These are phyloP conservation scores for Kodamaea kaohsiungensis DNA, from an alignment of 805 yeast genomes.

Conservation along the genomic window DNA sequence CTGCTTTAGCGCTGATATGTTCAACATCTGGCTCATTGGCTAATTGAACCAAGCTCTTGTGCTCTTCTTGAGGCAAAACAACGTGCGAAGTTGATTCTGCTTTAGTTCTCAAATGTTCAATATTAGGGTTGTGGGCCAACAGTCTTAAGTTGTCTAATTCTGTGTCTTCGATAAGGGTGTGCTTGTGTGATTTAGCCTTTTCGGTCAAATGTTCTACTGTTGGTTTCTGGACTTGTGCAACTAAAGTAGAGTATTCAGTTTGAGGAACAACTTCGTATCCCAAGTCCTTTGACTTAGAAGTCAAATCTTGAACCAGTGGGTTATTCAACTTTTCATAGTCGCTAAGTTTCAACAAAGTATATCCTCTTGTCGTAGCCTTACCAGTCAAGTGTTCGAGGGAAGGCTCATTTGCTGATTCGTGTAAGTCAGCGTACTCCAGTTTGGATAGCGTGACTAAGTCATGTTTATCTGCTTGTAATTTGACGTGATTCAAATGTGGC, in stretches of 20 bases:
- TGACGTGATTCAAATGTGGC: constrained; percentile 32
- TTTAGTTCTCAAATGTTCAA: constrained; percentile 19
- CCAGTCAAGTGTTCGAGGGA: constrained; percentile 16
- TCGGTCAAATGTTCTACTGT: constrained; percentile 19
- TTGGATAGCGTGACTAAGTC: constrained; percentile 33
- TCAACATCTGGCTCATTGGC: constrained; percentile 12
- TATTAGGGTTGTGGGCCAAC: constrained; percentile 18
- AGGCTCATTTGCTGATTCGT: constrained; percentile 34
- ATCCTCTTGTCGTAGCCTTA: constrained; percentile 17
- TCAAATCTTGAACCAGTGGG: constrained; percentile 5
- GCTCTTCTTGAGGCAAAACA: constrained; percentile 18
- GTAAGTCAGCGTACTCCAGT: constrained; percentile 33
- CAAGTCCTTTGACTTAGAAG: neutral
- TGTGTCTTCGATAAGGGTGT: constrained; percentile 14
- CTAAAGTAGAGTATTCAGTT: neutral
- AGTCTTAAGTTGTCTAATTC: constrained; percentile 16
- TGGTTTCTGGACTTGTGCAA: constrained; percentile 18
- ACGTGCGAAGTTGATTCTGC: constrained; percentile 17
- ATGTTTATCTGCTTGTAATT: constrained; percentile 35
- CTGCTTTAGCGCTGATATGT: constrained; percentile 10
- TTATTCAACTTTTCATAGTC: constrained; percentile 15
- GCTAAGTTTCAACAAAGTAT: constrained; percentile 16
- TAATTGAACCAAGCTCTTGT: constrained; percentile 11
- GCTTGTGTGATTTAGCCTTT: constrained; percentile 14
- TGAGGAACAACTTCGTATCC: constrained; percentile 7